Base-by-base conservation (phyloP, 148 eudicot species). In the Nyssa sinensis region DNA sequence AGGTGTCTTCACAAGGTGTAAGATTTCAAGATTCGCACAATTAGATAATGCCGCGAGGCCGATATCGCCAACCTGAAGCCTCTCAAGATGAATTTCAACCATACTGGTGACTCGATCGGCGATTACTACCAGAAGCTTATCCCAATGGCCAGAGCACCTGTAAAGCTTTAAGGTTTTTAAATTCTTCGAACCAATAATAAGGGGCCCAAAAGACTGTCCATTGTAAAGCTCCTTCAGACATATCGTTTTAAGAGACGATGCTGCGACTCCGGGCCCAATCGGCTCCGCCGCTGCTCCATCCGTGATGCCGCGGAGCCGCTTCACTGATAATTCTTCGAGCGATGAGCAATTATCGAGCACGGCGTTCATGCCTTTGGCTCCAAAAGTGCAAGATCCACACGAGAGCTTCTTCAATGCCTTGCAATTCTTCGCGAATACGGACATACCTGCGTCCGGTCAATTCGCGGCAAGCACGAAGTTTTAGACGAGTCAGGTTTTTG, bases 61-160 rank as follows among this genome's bases (percentile, higher is more conserved):
- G 16, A 30, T 32, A 64, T 88, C 87, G 62, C 87, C 81, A 14
- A 85, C 91, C 81, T 85, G 91, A 74, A 85, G 77, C 85, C 75
- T 81, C 84, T 88, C 91, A 5, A 88, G 75, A 71, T 88, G 91
- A 51, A 88, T 62, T 77, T 88, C 91, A 21, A 80, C 78, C 62
- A 88, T 49, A 14, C 74, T 58, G 0, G 41, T 67, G 0, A 67
- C 75, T 30, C 72, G 74, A 66, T 39, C 67, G 13, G 89, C 73
- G 0, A 85, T 77, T n/a, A 73, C 65, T 58, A 62, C 77, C 51
- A 88, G 63, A 41, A 88, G 63, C 62, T 66, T 75, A 73, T 85
- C 88, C 91, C 91, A 85, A 75, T 83, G 87, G 0, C 88, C 91
- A 7, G 85, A 75, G 60, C 86, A 83, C 24, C 86, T 51, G 58